Evolutionary conservation across 2,329 filamentous ascomycete species (phyloP), one percentile per base, ranked within the genome.

Genomic region (Fusarium burgessii): DNA sequence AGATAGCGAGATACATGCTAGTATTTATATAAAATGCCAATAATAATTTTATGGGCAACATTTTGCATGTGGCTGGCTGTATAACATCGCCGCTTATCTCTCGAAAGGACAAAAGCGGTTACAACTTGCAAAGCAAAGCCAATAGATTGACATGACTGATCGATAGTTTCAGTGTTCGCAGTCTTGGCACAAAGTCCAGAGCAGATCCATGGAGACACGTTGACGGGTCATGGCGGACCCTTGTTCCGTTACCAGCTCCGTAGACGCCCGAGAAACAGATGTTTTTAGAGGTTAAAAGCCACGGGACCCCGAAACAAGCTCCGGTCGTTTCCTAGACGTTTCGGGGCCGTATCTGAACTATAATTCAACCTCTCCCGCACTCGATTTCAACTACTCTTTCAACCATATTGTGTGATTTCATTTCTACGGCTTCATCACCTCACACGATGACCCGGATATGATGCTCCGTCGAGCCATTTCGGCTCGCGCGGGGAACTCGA

Each of bases 341-440:
- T 50, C 65, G 61, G 69, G 18, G 65, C 57, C 66, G 61, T 60
- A 50, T 60, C 38, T 20, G 40, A 55, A 43, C 57, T 72, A 72
- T 72, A 72, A 67, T 63, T 72, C 41, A 70, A 72, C 70, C 60
- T 70, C 70, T 42, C 33, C 65, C 65, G 61, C 57, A 62, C 57
- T 41, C 35, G 29, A 49, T 40, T 59, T 47, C 64, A 50, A 66
- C 54, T 18, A 50, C 32, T 46, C 17, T 17, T 51, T 41, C 36
- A 32, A 33, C 25, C 20, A 13, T 29, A 12, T 42, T 20, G 33
- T 35, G 9, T 41, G 17, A 41, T 40, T 38, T 12, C 12, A 20
- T 41, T 20, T 12, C 20, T 27, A 40, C 11, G 33, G 32, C 36
- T 52, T 46, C 27, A 41, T 35, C 41, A 33, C 29, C 35, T 51